phyloP scores from a whole-genome alignment of 495 filamentous ascomycete genomes.

The Penicillium daleae region DNA sequence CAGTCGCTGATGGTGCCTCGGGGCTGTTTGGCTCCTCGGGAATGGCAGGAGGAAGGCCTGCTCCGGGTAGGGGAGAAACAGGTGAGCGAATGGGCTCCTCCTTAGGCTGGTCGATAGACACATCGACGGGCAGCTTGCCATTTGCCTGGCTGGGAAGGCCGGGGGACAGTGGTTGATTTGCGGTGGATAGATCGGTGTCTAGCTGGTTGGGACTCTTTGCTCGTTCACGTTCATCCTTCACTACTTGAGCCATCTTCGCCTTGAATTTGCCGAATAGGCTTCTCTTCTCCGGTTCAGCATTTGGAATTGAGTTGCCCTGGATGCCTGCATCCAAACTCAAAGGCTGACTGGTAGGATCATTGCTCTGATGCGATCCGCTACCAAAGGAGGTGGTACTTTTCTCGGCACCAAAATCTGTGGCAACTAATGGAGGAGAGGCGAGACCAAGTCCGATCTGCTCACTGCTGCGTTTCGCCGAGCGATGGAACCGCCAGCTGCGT shows the following conservation, averaged over 20 bases:
- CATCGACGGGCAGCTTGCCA: constrained; percentile 34
- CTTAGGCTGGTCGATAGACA: constrained; percentile 25
- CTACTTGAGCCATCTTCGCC: constrained; percentile 76
- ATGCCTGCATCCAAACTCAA: constrained; percentile 44
- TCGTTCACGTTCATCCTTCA: constrained; percentile 62
- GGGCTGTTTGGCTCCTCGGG: constrained; percentile 47
- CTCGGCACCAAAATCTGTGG: constrained; percentile 65
- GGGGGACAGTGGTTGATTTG: constrained; percentile 36
- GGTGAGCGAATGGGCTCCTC: constrained; percentile 34
- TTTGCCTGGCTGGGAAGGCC: constrained; percentile 19
- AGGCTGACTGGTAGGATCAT: constrained; percentile 46
- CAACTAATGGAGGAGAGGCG: constrained; percentile 56
- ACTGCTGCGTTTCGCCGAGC: constrained; percentile 57
- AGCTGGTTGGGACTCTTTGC: constrained; percentile 57
- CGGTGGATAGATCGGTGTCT: constrained; percentile 34
- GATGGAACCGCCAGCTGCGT: constrained; percentile 71
- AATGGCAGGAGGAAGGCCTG: constrained; percentile 43
- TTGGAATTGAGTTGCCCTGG: constrained; percentile 36
- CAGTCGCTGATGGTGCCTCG: constrained; percentile 22
- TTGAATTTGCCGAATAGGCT: constrained; percentile 85
- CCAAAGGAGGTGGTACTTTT: constrained; percentile 71
- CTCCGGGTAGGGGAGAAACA: constrained; percentile 38
- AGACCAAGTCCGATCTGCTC: constrained; percentile 50
- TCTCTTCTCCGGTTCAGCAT: constrained; percentile 60
- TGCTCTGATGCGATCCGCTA: constrained; percentile 52